These are phyloP conservation scores for Gilbertella persicaria DNA, from an alignment of 371 early-diverging fungal genomes.

Conservation along the genomic window DNA sequence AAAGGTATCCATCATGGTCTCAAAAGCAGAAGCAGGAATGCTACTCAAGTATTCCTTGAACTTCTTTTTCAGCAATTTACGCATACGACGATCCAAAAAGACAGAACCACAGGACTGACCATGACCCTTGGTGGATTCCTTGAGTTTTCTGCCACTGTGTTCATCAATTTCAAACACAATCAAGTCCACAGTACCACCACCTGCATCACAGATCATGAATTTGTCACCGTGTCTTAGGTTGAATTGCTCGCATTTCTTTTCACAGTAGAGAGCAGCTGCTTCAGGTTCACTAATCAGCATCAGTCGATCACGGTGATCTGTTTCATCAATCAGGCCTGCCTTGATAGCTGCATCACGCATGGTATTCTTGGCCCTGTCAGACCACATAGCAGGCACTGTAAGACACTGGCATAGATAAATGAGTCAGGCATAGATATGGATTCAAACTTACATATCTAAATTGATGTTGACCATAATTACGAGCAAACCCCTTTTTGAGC, in stretches of 20 bases:
- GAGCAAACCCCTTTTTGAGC: conserved; percentile 47
- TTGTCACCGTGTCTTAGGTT: conserved; percentile 44
- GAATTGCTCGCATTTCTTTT: conserved; percentile 54
- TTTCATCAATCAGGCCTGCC: conserved; percentile 42
- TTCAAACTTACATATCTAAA: conserved; percentile 34
- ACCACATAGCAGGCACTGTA: conserved; percentile 59
- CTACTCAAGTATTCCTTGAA: conserved; percentile 53
- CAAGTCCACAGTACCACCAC: conserved; percentile 43
- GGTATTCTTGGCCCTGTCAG: conserved; percentile 50
- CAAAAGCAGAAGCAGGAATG: conserved; percentile 60
- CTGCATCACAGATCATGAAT: conserved; percentile 60
- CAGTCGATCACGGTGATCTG: conserved; percentile 45
- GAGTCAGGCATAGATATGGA: not conserved
- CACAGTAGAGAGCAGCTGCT: conserved; percentile 56
- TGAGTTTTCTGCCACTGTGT: conserved; percentile 40
- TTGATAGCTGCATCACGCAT: conserved; percentile 54
- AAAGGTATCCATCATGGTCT: conserved; percentile 60
- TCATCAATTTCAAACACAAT: conserved; percentile 46
- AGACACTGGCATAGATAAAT: conserved; percentile 32
- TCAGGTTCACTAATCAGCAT: conserved; percentile 54
- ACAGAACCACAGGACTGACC: conserved; percentile 63
- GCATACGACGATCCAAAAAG: conserved; percentile 62
- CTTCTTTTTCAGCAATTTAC: conserved; percentile 55
- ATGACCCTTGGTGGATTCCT: conserved; percentile 63
- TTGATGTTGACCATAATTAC: conserved; percentile 45